Evolutionary conservation across 2,329 filamentous ascomycete species (phyloP), one percentile per base, ranked within the genome.

Genomic region (Ophiostoma montium): DNA sequence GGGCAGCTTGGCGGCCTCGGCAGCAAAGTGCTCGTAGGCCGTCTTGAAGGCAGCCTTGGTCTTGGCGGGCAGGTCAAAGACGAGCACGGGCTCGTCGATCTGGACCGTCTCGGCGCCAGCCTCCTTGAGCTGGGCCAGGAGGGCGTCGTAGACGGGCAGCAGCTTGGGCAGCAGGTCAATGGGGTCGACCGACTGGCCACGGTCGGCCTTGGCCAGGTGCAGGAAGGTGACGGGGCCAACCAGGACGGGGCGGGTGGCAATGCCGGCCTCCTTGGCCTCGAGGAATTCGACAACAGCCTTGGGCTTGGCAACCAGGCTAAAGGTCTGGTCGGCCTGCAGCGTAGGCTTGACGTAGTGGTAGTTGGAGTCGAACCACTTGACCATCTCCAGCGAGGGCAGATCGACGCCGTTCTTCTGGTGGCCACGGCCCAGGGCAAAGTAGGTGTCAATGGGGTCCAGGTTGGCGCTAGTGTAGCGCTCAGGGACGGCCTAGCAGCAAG

Each of bases 341-440:
- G 92, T 95, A 57, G 92, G 92, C 82, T 96, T 96, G 74, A 96
- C 92, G 70, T 98, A 98, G 80, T 96, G 92, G 83, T 98, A 98
- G 84, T 98, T 98, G 58, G 88, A 95, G 78, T 98, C 92, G 67
- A 98, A 98, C 92, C 92, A 98, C 79, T 98, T 98, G 63, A 98
- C 92, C 92, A 98, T 98, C 79, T 98, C 92, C 70, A 95, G 75
- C 64, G 77, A 79, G 60, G 90, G 87, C 58, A 96, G 92, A 70
- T 98, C 92, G 61, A 96, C 77, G 68, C 86, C 80, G 64, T 82
- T 80, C 81, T 87, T 94, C 74, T 98, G 92, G 74, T 94, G 89
- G 66, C 92, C 92, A 82, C 92, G 86, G 64, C 92, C 92, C 87
- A 98, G 95, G 70, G 92, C 92, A 65, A 98, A 98, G 82, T 95